These are phyloP conservation scores for Penicillium samsonianum DNA, from an alignment of 495 filamentous ascomycete genomes.

Conservation along the genomic window DNA sequence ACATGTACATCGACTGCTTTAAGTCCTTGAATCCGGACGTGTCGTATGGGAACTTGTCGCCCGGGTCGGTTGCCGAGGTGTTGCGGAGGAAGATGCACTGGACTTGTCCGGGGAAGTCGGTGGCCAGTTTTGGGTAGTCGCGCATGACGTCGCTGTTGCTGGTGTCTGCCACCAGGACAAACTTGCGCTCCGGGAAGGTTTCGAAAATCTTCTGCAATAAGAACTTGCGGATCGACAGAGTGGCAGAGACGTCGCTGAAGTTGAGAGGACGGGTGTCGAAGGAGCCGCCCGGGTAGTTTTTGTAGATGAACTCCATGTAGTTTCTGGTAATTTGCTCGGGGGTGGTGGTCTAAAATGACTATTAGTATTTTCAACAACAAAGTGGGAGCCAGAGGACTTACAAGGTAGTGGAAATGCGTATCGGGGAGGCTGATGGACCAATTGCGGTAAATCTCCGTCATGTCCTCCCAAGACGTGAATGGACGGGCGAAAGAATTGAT, in stretches of 20 bases:
- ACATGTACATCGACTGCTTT: slow-evolving; percentile 69
- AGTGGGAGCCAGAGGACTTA: neutral
- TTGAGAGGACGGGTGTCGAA: slow-evolving; percentile 80
- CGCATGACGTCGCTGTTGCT: slow-evolving; percentile 77
- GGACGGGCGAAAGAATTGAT: slow-evolving; percentile 74
- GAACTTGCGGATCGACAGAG: slow-evolving; percentile 66
- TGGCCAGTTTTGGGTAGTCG: slow-evolving; percentile 67
- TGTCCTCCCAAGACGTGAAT: slow-evolving; percentile 73
- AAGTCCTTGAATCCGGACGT: slow-evolving; percentile 67
- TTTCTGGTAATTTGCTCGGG: slow-evolving; percentile 75
- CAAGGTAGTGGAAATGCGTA: slow-evolving; percentile 78
- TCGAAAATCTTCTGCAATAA: slow-evolving; percentile 70
- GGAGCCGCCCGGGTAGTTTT: slow-evolving; percentile 66
- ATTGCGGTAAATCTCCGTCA: slow-evolving; percentile 72
- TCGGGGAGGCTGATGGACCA: slow-evolving; percentile 61
- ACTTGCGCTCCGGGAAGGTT: slow-evolving; percentile 73
- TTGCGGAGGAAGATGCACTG: slow-evolving; percentile 80
- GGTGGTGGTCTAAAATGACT: slow-evolving; percentile 58
- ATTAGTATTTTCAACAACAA: neutral
- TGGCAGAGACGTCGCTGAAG: slow-evolving; percentile 71
- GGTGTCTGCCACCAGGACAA: slow-evolving; percentile 75
- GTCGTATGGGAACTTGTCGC: slow-evolving; percentile 69
- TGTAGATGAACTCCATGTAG: slow-evolving; percentile 81
- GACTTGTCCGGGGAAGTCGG: slow-evolving; percentile 67
- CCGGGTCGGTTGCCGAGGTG: slow-evolving; percentile 63